These are phyloP conservation scores for Picochlorum sp. DNA, from an alignment of 139 green algal species.

Conservation along the genomic window DNA sequence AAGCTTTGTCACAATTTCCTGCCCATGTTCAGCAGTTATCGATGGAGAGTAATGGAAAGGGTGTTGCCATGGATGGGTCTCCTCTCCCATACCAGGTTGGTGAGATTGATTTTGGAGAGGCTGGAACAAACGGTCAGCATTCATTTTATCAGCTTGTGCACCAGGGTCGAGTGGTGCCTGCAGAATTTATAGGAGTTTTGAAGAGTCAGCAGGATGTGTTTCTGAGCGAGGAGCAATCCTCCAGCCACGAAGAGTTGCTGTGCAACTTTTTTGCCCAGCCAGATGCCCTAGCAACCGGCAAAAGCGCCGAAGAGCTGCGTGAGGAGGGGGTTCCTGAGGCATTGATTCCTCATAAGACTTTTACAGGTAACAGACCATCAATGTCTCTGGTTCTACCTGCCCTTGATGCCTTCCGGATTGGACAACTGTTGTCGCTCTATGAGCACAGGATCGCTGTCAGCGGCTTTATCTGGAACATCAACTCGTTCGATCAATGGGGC, in stretches of 20 bases:
- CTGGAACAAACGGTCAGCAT: conserved; percentile 99
- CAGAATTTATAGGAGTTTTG: conserved; percentile 97
- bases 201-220: conserved; percentile 87
- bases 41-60: conserved; percentile 99
- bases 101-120: conserved; percentile 99
- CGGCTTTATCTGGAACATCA: conserved; percentile 98
- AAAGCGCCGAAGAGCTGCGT: conserved; percentile 73
- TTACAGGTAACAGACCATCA: conserved; percentile 86
- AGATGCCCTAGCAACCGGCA: conserved; percentile 94
- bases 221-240: conserved; percentile 89
- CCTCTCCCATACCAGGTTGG: conserved; percentile 73
- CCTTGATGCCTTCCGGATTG: conserved; percentile 82
- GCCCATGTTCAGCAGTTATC: conserved; percentile 97
- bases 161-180: conserved; percentile 86
- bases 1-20: conserved; percentile 91
- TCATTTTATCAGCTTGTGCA: conserved; percentile 92
- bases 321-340: conserved; percentile 72
- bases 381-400: conserved; percentile 85
- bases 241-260: conserved; percentile 99
- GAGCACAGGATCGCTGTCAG: conserved; percentile 92
- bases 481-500: conserved; percentile 99
- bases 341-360: conserved; percentile 90
- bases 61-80: conserved; percentile 83
- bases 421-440: conserved; percentile 94
- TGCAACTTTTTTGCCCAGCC: conserved; percentile 99